Base-by-base conservation (phyloP, 768 basidiomycete species). In the Serendipita sp. region DNA sequence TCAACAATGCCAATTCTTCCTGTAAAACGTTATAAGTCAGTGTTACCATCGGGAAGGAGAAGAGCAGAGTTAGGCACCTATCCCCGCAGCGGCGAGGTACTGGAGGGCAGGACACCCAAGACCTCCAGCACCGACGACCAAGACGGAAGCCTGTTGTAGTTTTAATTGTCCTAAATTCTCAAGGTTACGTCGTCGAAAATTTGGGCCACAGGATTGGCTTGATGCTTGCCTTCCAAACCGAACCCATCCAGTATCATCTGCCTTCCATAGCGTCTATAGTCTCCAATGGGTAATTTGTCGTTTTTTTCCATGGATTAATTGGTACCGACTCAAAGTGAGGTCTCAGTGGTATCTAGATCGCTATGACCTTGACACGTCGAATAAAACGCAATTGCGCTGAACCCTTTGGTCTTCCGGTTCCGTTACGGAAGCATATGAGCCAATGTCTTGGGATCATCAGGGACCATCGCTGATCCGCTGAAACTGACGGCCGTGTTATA, bases 211-310 rank as follows among this genome's bases (percentile, higher is more conserved):
- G 56, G 35, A 64, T 46, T 46, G 23, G 48, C 54, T 1, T 32
- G 58, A n/a, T 23, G 56, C n/a, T 54, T 65, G 88, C 94, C 94
- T 75, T 83, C 78, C 1, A 97, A 78, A 7, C 94, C 94, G 71
- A 96, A 86, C 16, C 85, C 86, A 65, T 90, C 84, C 64, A 96
- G 75, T 65, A 97, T 91, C 93, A 99, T 95, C 72, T 99, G 95
- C 64, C 96, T 79, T 48, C 95, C 93, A 83, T 97, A 98, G 65
- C 94, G 81, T 69, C 79, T 77, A 73, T 95, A 97, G 69, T 97
- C 93, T n/a, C 70, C 70, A 34, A 76, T 67, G 16, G 68, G 41
- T 41, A 41, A 13, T 41, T 41, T 41, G 7, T 5, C 41, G 5
- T 13, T 41, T 13, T 13, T 7, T 41, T 13, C 13, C 41, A 41